Evolutionary conservation across 2,329 filamentous ascomycete genomes (phyloP), one percentile per base, ranked within the genome.

Genomic region (Huntiella bhutanensis): DNA sequence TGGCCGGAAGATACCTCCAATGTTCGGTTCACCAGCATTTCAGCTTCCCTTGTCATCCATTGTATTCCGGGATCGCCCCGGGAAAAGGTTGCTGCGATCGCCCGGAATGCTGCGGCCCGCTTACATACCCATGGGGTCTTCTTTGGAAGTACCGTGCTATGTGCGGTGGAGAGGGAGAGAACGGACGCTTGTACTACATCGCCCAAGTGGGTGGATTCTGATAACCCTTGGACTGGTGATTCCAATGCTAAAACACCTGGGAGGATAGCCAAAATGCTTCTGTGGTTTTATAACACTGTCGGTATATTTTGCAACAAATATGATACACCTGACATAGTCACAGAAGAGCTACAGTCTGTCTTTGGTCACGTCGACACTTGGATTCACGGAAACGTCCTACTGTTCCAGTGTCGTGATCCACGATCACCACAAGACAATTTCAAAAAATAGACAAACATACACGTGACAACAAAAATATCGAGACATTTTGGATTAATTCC

Each of bases 281-380:
- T 63, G 46, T 54, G 49, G 15, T 43, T 54, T 33, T 64, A 64
- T 43, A 64, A 66, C 50, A 47, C 51, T 22, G 50, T 55, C 6
- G 56, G 59, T 2, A 46, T 64, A 1, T 64, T 68, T 51, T 55
- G 57, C 38, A 67, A 66, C 52, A 59, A 55, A 53, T 54, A 57
- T 1, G 65, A 67, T 46, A 57, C 45, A 4, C 48, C 51, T 32
- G 59, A 59, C 44, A 57, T 54, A 3, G 54, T 65, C 22, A 57
- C 59, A 41, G 49, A 52, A 12, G 61, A 54, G 8, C 52, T 67
- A 22, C 49, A 55, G 46, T 51, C 54, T 35, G 55, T 57, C 36
- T 67, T 66, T 45, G 57, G 57, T 13, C 55, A 59, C 22, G 63
- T 66, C 1, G 59, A 65, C 48, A 58, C 57, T 0, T 58, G 57